phyloP scores from a whole-genome alignment of 345 rosid species.

The Hirschfeldia incana region DNA sequence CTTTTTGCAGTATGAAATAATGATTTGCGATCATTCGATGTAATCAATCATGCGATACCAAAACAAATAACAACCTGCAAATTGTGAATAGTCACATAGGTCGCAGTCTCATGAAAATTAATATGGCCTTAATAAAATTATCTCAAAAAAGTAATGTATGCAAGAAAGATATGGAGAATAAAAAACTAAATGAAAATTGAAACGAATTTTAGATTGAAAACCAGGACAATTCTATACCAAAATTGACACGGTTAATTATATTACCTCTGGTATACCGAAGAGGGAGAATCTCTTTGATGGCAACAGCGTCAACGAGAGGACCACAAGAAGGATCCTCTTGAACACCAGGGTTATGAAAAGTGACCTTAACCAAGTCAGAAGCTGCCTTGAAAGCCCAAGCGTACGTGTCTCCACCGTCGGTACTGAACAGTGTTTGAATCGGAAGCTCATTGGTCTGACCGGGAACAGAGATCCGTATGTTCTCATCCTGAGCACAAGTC shows the following conservation, averaged over 20 bases:
- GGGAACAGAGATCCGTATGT: constrained; percentile 50
- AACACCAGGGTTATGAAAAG: constrained; percentile 76
- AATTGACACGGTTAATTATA: background rate
- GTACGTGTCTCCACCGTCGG: constrained; percentile 81
- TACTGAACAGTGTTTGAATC: constrained; percentile 69
- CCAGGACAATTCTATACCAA: background rate
- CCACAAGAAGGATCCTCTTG: constrained; percentile 90
- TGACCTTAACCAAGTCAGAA: constrained; percentile 51
- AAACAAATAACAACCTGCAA: background rate
- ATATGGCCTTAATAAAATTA: background rate
- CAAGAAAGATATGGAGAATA: too few species aligned
- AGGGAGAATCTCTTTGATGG: constrained; percentile 72
- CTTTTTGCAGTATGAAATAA: background rate
- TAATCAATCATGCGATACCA: background rate
- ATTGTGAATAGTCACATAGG: background rate
- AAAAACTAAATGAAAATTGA: background rate
- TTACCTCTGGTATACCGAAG: constrained; percentile 46
- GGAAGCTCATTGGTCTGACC: constrained; percentile 60
- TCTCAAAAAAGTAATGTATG: too few species aligned
- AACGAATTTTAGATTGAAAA: background rate
- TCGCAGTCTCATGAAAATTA: background rate
- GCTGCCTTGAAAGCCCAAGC: constrained; percentile 69
- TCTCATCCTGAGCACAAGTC: constrained; percentile 85
- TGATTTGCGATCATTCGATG: background rate
- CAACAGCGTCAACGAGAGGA: constrained; percentile 75